Base-by-base conservation (phyloP, 2,329 filamentous ascomycete species). In the Thermoascus crustaceus region DNA sequence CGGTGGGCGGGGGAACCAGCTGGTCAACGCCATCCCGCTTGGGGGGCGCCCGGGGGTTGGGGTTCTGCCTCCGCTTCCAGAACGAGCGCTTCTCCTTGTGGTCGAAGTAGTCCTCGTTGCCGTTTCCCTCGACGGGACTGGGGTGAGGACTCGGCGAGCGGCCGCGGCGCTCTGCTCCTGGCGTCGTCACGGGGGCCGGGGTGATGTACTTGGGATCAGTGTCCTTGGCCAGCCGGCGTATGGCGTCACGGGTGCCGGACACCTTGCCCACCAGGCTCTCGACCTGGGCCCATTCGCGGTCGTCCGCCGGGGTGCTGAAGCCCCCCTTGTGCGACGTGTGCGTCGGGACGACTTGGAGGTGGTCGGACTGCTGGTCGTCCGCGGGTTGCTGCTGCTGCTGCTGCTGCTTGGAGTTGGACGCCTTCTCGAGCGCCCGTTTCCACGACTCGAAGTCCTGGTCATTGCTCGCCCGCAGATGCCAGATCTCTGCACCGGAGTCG, bases 401-500 rank as follows among this genome's bases (percentile, higher is more conserved):
- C n/a, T n/a, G n/a, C n/a, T n/a, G n/a, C n/a, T n/a, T n/a, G n/a
- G n/a, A n/a, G n/a, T 81, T 75, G 43, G 85, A 84, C 4, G 89
- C 88, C 45, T 76, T 80, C 59, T 95, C 87, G 33, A 98, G 67
- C 1, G 88, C 89, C 30, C 75, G 73, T 31, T 82, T 86, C 91
- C 91, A 98, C 11, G 83, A 81, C 30, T 76, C 73, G 55, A 95
- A 98, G 43, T 96, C 89, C 45, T 82, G 82, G 32, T 78, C 75
- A 48, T 85, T 94, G 32, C 75, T 76, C 3, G 91, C 86, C 50
- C 80, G 81, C 19, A 98, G 69, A 64, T 96, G 91, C 91, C 91
- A 98, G 17, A 98, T 79, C 60, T 98, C 91, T 2, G 91, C 88
- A 1, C 91, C 91, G 0, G 91, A 96, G 57, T 98, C 91, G 38